These are phyloP conservation scores for Avena eriantha DNA, from an alignment of 176 grass and related monocot genomes.

Conservation along the genomic window DNA sequence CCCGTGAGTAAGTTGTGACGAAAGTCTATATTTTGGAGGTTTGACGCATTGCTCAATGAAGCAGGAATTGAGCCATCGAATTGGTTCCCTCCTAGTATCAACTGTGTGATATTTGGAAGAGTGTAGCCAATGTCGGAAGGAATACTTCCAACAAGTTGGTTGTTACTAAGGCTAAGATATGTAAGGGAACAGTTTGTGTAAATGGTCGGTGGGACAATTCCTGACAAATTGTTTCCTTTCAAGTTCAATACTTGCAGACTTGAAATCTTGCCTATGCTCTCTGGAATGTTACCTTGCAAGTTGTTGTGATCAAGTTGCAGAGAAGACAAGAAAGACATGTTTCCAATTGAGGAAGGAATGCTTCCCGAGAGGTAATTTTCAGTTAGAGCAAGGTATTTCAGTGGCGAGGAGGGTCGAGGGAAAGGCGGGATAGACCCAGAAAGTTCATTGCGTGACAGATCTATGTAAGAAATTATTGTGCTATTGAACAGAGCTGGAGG, in stretches of 20 bases:
- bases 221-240: not conserved
- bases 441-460: not conserved
- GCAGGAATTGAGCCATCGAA: not conserved
- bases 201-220: not conserved
- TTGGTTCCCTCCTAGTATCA: not conserved
- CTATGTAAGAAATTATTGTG: constrained; percentile 8
- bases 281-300: not conserved
- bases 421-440: not conserved
- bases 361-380: not conserved
- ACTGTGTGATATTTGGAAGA: not conserved
- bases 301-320: not conserved
- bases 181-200: not conserved
- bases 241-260: not conserved
- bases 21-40: not conserved
- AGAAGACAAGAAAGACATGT: constrained; percentile 8
- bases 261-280: not conserved
- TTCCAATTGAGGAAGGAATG: not conserved
- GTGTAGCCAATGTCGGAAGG: not conserved
- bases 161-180: not conserved
- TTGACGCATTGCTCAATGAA: not conserved
- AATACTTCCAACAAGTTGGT: not conserved
- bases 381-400: not conserved
- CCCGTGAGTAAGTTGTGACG: constrained; percentile 6
- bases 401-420: not conserved
- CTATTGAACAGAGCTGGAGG: not conserved